phyloP scores from a whole-genome alignment of 192 early-diverging fungal species.

The Chytriomyces confervae region DNA sequence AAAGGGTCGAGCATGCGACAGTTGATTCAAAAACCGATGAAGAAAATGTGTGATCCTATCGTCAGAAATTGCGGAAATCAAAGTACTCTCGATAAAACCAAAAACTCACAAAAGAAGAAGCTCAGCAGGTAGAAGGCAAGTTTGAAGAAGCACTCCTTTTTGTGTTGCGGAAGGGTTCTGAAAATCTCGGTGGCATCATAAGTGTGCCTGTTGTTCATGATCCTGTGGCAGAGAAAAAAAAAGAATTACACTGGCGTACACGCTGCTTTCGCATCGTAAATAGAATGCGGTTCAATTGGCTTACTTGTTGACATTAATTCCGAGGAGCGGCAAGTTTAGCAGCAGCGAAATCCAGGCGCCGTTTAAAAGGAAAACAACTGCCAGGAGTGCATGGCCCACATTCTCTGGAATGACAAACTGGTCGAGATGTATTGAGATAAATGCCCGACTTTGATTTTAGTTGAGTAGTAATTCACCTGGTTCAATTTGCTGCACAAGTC shows the following conservation, averaged over 20 bases:
- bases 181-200: slow-evolving; percentile 99
- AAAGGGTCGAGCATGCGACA: too few species aligned
- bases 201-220: slow-evolving; percentile 84
- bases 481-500: slow-evolving; percentile 97
- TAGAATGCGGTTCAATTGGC: slow-evolving; percentile 2
- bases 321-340: slow-evolving; percentile 85
- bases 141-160: slow-evolving; percentile 97
- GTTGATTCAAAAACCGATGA: background rate
- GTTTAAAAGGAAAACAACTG: slow-evolving; percentile 81
- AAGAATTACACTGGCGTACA: slow-evolving; percentile 18
- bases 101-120: slow-evolving; percentile 78
- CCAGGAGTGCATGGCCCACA: slow-evolving; percentile 81
- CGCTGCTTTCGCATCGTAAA: background rate
- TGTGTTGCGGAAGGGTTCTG: slow-evolving; percentile 88
- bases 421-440: background rate
- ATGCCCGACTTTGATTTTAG: background rate
- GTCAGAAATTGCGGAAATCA: background rate
- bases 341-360: slow-evolving; percentile 87
- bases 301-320: slow-evolving; percentile 88
- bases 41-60: background rate
- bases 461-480: slow-evolving; percentile 59
- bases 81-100: background rate
- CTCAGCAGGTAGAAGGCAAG: slow-evolving; percentile 93
- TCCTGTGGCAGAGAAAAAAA: slow-evolving; percentile 49
- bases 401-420: slow-evolving; percentile 97